Evolutionary conservation across 176 grass and related monocot genomes (phyloP).

Genomic region (Alopecurus myosuroides): DNA sequence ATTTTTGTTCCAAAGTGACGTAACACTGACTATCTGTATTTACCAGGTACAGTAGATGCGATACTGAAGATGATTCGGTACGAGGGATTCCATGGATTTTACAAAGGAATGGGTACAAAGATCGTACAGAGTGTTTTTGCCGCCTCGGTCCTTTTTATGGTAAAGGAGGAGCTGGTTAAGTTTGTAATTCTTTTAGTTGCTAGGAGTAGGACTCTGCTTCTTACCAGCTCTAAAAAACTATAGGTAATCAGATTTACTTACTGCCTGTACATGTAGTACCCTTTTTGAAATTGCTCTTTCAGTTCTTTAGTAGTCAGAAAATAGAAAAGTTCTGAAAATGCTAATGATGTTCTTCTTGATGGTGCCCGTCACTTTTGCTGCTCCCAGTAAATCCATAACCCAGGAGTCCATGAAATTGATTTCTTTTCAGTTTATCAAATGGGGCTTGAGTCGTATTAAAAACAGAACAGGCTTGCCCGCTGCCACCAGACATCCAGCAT

Average conservation of each 20-base stretch:
- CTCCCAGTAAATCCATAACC: neutral
- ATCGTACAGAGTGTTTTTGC: constrained; percentile 97
- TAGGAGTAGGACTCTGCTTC: constrained; percentile 49
- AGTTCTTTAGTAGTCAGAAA: neutral
- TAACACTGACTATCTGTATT: neutral
- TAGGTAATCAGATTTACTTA: constrained; percentile 11
- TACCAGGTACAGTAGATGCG: constrained; percentile 86
- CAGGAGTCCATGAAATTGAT: neutral
- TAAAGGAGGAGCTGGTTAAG: constrained; percentile 93
- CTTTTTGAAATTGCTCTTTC: neutral
- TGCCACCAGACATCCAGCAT: neutral
- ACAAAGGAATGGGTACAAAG: constrained; percentile 99
- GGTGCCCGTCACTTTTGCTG: neutral
- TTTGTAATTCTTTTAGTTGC: constrained; percentile 63
- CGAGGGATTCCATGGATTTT: constrained; percentile 84
- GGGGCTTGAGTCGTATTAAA: neutral
- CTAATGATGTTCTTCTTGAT: neutral
- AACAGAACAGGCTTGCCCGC: neutral
- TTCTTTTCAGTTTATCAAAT: neutral
- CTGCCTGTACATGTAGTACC: neutral
- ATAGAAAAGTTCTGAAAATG: neutral
- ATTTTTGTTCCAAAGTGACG: neutral
- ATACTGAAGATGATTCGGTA: constrained; percentile 89
- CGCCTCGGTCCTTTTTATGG: constrained; percentile 97
- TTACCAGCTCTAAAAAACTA: constrained; percentile 34